Percentiles rank a stretch among this genome's conserved stretches.
Evolutionary conservation across 176 grass and related monocot species (phyloP).

Genomic region (Ampelocalamus luodianensis): DNA sequence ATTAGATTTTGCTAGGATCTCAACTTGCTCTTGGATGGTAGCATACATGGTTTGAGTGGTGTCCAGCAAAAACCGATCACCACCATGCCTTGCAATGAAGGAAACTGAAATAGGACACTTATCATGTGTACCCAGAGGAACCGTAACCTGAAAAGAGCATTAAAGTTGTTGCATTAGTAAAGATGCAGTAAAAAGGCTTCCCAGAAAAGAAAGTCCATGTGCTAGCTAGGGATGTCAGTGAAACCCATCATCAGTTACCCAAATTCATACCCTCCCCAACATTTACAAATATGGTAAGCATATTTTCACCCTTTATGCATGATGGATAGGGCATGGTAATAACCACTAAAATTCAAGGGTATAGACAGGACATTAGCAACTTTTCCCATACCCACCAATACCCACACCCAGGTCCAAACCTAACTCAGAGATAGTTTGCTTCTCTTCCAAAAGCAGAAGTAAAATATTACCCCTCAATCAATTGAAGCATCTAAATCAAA

Average conservation of each 20-base stretch:
- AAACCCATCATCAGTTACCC: not conserved
- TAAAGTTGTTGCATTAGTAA: conserved; percentile 18
- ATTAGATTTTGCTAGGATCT: conserved; percentile 69
- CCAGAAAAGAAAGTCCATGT: not conserved
- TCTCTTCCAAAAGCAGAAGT: not conserved
- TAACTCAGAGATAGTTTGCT: conserved; percentile 22
- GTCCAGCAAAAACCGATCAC: conserved; percentile 85
- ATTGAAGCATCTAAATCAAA: not conserved
- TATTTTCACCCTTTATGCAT: conserved; percentile 7
- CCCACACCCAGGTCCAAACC: conserved; percentile 6
- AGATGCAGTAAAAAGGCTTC: not conserved
- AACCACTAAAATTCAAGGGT: conserved; percentile 16
- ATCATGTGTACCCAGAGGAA: conserved; percentile 76
- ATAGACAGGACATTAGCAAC: not conserved
- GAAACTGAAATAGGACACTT: conserved; percentile 93
- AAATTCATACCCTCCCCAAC: not conserved
- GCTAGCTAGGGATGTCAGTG: not conserved
- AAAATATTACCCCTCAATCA: not conserved
- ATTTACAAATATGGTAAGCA: not conserved
- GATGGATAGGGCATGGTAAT: not conserved
- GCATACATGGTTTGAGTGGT: conserved; percentile 69
- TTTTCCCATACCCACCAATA: not conserved
- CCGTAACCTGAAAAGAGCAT: conserved; percentile 62
- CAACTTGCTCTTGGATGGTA: conserved; percentile 80
- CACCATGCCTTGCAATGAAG: conserved; percentile 81